Base-by-base conservation (phyloP, 2,329 filamentous ascomycete genomes). In the Fusarium dlaminii region DNA sequence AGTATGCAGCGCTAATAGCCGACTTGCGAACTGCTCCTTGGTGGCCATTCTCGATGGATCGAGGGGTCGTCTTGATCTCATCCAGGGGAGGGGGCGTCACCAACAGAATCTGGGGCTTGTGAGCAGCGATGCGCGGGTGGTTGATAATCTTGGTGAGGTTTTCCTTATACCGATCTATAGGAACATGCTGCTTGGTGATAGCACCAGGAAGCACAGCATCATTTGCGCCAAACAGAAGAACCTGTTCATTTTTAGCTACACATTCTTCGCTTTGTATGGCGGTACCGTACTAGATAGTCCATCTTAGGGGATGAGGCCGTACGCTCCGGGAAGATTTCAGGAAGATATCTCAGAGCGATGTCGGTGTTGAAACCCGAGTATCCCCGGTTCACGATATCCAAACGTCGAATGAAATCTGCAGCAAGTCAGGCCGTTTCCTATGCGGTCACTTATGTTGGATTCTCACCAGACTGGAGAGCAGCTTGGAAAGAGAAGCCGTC, bases 371-470 rank as follows among this genome's bases (percentile, higher is more conserved):
- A 98, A 17, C 96, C 96, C 77, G 90, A 93, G 72, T 97, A 90
- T 10, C 96, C 96, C 49, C 95, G 90, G 81, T 98, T 98, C 77
- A 98, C 85, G 52, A 98, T 90, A 83, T 98, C 96, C 20, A 96
- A 86, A 40, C 91, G 90, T 65, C 96, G 90, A 56, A 90, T 89
- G 79, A 94, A 95, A 64, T 89, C 94, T 96, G 8, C 27, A 18
- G 37, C 30, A 66, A 66, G 45, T 73, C 42, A 74, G 64, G 17
- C 24, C 20, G 30, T 36, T 24, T 42, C n/a, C 24, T 27, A 7
- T 32, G 17, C 8, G n/a, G 22, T 12, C 30, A 14, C 22, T 8
- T 18, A n/a, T 24, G 39, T 13, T 36, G 18, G 29, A 14, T 49
- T 85, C 88, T 80, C 76, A 94, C 93, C 88, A 75, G 89, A 83